phyloP scores from a whole-genome alignment of 2,329 filamentous ascomycete species.

The Claviceps quebecensis region DNA sequence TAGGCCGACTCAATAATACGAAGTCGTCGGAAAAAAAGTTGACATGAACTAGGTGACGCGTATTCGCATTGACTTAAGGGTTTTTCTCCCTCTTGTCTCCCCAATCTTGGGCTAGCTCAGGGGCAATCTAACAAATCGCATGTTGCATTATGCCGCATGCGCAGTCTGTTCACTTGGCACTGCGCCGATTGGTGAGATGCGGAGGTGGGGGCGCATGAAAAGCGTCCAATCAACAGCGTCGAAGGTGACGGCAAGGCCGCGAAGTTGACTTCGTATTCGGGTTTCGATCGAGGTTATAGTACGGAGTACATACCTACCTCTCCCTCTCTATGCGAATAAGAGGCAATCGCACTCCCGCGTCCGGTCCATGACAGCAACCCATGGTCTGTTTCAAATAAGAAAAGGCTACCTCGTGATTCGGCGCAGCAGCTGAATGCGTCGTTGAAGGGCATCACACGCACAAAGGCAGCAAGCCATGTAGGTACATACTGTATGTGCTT shows the following conservation, averaged over 20 bases:
- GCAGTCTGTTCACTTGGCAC: background rate
- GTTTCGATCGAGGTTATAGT: background rate
- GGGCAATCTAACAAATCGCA: background rate
- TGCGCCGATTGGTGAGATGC: background rate
- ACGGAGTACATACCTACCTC: no score
- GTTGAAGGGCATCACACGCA: no score
- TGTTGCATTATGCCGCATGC: background rate
- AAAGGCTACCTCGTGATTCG: no score
- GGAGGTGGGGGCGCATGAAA: background rate
- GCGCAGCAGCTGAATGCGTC: no score
- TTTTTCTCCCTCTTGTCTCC: background rate
- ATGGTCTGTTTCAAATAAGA: no score
- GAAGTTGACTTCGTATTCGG: slow-evolving; percentile 5
- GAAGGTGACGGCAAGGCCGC: background rate
- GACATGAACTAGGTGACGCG: background rate
- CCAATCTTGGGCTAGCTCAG: background rate
- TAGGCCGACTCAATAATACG: background rate
- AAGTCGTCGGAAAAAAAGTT: background rate
- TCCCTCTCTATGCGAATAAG: slow-evolving; percentile 1
- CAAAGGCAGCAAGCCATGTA: no score
- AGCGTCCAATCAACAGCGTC: slow-evolving; percentile 3
- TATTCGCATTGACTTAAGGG: background rate
- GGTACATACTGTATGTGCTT: no score
- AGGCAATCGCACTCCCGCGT: background rate
- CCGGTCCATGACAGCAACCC: background rate